These are phyloP conservation scores for Orbilia quercus DNA, from an alignment of 2,329 filamentous ascomycete species.

Conservation along the genomic window DNA sequence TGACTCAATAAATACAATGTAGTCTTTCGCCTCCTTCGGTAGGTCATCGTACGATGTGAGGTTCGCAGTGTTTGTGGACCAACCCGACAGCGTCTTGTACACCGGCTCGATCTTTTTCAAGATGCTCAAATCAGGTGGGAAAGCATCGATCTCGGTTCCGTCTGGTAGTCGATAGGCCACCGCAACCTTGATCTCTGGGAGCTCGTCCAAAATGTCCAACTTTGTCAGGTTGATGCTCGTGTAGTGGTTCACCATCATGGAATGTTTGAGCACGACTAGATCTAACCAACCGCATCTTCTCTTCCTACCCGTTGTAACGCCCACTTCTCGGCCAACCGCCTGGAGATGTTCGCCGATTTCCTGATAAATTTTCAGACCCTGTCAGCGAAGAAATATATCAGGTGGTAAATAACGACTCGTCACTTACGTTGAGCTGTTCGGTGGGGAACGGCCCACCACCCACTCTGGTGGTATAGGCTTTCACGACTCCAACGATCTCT, in stretches of 20 bases:
- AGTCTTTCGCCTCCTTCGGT: conserved; percentile 73
- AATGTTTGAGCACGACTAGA: conserved; percentile 76
- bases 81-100: conserved; percentile 76
- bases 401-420: too few species aligned
- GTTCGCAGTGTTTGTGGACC: conserved; percentile 72
- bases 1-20: conserved; percentile 75
- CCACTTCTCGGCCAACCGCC: conserved; percentile 67
- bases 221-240: conserved; percentile 72
- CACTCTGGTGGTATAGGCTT: conserved; percentile 75
- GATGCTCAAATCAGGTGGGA: conserved; percentile 72
- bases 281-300: conserved; percentile 66
- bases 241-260: conserved; percentile 74
- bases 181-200: conserved; percentile 79
- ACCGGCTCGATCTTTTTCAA: conserved; percentile 72
- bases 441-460: conserved; percentile 75
- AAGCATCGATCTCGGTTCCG: conserved; percentile 69
- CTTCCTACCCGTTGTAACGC: conserved; percentile 63
- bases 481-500: conserved; percentile 74
- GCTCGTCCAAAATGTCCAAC: conserved; percentile 78
- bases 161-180: conserved; percentile 73
- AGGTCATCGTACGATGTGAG: conserved; percentile 72
- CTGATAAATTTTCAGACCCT: conserved; percentile 38
- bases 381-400: not conserved
- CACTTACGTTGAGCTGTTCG: conserved; percentile 68
- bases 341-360: conserved; percentile 67